These are phyloP conservation scores for Ophiostoma angusticollis DNA, from an alignment of 2,329 filamentous ascomycete genomes.

Conservation along the genomic window DNA sequence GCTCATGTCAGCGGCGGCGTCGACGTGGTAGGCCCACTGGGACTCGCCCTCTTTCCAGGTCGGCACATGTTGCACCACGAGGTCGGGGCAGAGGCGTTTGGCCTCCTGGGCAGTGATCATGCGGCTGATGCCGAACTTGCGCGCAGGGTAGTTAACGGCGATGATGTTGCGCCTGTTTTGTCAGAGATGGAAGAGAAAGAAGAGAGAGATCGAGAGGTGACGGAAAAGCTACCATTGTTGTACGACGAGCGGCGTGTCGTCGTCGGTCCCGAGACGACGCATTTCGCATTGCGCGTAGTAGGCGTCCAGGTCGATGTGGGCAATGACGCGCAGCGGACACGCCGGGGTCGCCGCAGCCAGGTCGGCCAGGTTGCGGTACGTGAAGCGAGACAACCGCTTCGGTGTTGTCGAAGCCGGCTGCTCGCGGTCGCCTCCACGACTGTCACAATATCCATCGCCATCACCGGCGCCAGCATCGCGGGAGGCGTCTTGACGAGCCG, in stretches of 20 bases:
- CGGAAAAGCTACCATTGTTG: no score
- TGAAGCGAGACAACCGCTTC: no score
- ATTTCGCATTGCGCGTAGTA: no score
- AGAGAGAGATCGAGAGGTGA: neutral
- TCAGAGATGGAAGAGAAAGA: neutral
- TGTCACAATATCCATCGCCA: no score
- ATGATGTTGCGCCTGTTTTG: conserved; percentile 90
- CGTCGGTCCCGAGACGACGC: neutral
- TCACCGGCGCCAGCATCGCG: no score
- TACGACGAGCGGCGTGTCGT: no score
- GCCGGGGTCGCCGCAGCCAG: conserved; percentile 56
- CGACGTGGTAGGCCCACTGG: conserved; percentile 80
- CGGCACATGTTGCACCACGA: conserved; percentile 84
- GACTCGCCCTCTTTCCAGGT: conserved; percentile 89
- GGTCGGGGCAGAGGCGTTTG: conserved; percentile 68
- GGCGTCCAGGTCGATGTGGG: conserved; percentile 88
- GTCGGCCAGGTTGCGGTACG: conserved; percentile 70
- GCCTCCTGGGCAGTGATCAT: conserved; percentile 73
- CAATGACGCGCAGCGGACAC: conserved; percentile 71
- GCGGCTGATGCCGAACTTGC: conserved; percentile 64
- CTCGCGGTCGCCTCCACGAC: no score
- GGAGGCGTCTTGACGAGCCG: no score
- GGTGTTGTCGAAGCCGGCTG: no score
- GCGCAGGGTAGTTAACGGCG: conserved; percentile 88
- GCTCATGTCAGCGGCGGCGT: no score